Percentiles rank a stretch among this genome's conserved stretches.
These are phyloP conservation scores for Dunaliella sp. DNA, from an alignment of 139 green algal species.

Conservation along the genomic window DNA sequence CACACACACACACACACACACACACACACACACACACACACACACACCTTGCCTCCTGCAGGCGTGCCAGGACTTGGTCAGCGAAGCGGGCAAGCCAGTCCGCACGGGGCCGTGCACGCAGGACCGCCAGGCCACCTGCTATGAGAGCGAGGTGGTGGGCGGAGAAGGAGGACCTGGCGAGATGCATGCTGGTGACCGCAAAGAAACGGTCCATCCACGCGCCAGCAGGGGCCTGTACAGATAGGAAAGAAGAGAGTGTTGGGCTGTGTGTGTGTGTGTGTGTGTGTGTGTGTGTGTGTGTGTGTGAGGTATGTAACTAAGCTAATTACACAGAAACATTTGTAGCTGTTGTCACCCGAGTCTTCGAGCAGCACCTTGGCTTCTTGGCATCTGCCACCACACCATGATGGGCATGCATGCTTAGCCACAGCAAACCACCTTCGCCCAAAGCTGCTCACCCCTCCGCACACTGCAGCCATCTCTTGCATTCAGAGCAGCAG, in stretches of 20 bases:
- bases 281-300: background rate
- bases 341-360: no score
- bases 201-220: background rate
- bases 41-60: background rate
- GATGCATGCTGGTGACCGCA: background rate
- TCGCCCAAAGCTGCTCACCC: no score
- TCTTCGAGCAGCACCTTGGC: no score
- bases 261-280: background rate
- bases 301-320: no score
- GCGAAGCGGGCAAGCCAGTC: conserved; percentile 6
- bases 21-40: background rate
- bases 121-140: background rate
- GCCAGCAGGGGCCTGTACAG: background rate
- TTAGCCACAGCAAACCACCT: no score
- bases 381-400: no score
- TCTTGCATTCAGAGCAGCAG: no score
- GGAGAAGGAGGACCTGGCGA: background rate
- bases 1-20: background rate
- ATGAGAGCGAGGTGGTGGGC: conserved; percentile 1
- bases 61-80: background rate
- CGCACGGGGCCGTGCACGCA: background rate
- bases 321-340: no score
- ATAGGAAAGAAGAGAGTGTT: background rate
- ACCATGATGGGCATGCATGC: no score
- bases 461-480: no score